A percentile compares a stretch with the other conserved stretches of the same genome.
Evolutionary conservation across 148 eudicot species (phyloP).

Genomic region (Selenicereus undatus): DNA sequence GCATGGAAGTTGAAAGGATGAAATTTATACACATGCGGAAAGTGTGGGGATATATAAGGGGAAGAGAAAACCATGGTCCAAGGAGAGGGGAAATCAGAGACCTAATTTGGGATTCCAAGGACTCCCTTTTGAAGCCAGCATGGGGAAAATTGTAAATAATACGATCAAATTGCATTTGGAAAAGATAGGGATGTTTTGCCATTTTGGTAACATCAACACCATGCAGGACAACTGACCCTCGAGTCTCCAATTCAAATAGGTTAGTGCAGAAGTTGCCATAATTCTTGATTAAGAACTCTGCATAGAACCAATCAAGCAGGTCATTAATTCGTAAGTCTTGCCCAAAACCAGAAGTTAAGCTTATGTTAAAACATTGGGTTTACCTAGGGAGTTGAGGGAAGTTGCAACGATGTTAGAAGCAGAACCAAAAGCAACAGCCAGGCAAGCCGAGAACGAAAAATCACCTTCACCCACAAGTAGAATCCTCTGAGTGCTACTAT

Average conservation of each 20-base stretch:
- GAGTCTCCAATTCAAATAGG: not conserved
- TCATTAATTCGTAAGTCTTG: not conserved
- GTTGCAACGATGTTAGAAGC: not conserved
- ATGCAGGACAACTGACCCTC: conserved; percentile 1
- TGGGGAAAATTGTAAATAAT: conserved; percentile 16
- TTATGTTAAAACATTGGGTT: not conserved
- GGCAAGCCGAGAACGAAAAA: not conserved
- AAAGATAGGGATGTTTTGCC: not conserved
- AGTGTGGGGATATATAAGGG: too few relatives aligned
- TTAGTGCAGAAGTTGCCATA: not conserved
- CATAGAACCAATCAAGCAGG: not conserved
- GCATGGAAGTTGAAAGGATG: not conserved
- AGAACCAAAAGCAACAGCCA: not conserved
- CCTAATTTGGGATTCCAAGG: not conserved
- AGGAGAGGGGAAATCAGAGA: not conserved
- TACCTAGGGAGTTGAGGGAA: not conserved
- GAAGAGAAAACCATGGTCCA: too few relatives aligned
- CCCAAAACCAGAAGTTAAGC: not conserved
- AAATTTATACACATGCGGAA: not conserved
- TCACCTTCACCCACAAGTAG: not conserved
- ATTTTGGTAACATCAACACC: conserved; percentile 11
- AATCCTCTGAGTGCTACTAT: not conserved
- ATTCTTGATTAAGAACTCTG: not conserved
- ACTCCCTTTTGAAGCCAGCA: not conserved
- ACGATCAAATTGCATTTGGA: conserved; percentile 1